Percentiles rank a stretch among this genome's conserved stretches.
phyloP scores from a whole-genome alignment of 2,329 filamentous ascomycete species.

The Pseudogymnoascus sp. region DNA sequence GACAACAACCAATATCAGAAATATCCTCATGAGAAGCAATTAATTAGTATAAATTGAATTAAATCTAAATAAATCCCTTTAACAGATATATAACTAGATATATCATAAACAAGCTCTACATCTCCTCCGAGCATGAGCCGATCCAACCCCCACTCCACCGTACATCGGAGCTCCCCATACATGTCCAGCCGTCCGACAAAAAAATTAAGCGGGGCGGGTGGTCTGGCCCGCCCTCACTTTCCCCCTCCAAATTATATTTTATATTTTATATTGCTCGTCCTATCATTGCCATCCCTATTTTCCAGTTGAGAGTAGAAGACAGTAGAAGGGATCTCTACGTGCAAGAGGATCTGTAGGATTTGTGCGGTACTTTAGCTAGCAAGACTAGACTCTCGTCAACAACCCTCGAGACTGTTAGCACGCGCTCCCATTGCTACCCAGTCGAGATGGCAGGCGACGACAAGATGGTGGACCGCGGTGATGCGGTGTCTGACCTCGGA shows the following conservation, averaged over 20 bases:
- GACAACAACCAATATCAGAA: neutral
- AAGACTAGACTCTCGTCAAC: neutral
- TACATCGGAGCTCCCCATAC: neutral
- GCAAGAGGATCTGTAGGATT: neutral
- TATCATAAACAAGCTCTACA: neutral
- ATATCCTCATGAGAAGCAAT: neutral
- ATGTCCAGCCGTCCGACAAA: neutral
- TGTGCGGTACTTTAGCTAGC: neutral
- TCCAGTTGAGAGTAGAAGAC: neutral
- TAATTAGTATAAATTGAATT: neutral
- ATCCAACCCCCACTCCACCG: neutral
- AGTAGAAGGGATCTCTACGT: neutral
- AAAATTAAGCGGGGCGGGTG: neutral
- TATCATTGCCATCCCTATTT: neutral
- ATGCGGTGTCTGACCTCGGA: neutral
- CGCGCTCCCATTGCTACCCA: constrained; percentile 29
- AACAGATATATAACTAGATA: neutral
- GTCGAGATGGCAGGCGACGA: constrained; percentile 24
- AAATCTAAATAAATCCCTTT: neutral
- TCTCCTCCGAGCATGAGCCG: neutral
- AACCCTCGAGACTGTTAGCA: constrained; percentile 24
- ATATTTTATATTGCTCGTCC: constrained; percentile 3
- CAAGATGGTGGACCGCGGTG: constrained; percentile 2
- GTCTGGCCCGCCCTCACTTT: neutral
- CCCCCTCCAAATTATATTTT: neutral